phyloP scores from a whole-genome alignment of 2,329 filamentous ascomycete species.

The Trichoderma brevicompactum region DNA sequence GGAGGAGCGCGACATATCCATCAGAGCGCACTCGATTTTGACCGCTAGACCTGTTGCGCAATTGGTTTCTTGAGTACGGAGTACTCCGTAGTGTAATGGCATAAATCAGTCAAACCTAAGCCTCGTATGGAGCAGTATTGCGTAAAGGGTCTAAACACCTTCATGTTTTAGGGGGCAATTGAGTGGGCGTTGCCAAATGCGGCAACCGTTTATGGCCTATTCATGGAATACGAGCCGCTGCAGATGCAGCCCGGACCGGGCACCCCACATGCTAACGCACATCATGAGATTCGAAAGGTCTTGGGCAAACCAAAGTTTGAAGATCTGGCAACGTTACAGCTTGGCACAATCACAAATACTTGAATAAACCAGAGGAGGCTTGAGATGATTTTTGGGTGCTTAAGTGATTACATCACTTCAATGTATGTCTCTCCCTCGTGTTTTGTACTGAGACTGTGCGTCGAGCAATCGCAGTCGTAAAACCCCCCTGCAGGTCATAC shows the following conservation, averaged over 20 bases:
- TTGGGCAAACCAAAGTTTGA: neutral
- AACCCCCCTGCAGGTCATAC: constrained; percentile 6
- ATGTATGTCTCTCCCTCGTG: neutral
- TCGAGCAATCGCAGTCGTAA: neutral
- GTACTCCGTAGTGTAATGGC: too few relatives aligned
- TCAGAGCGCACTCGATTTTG: neutral
- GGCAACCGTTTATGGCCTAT: constrained; percentile 9
- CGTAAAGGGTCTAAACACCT: neutral
- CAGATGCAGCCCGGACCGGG: neutral
- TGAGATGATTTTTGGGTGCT: neutral
- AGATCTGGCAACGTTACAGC: constrained; percentile 13
- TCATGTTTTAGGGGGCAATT: neutral
- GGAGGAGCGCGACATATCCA: too few relatives aligned
- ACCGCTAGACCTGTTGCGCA: neutral
- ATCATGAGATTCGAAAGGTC: neutral
- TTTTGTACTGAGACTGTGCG: neutral
- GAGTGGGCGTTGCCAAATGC: neutral
- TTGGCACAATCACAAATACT: neutral
- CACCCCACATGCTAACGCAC: constrained; percentile 4
- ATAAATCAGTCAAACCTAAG: neutral
- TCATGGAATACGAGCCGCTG: constrained; percentile 24
- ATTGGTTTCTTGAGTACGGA: too few relatives aligned
- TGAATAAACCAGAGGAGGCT: neutral
- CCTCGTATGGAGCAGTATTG: neutral
- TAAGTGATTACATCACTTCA: neutral